Evolutionary conservation across 345 rosid genomes (phyloP), one percentile per base, ranked within the genome.

Genomic region (Geranium brycei): DNA sequence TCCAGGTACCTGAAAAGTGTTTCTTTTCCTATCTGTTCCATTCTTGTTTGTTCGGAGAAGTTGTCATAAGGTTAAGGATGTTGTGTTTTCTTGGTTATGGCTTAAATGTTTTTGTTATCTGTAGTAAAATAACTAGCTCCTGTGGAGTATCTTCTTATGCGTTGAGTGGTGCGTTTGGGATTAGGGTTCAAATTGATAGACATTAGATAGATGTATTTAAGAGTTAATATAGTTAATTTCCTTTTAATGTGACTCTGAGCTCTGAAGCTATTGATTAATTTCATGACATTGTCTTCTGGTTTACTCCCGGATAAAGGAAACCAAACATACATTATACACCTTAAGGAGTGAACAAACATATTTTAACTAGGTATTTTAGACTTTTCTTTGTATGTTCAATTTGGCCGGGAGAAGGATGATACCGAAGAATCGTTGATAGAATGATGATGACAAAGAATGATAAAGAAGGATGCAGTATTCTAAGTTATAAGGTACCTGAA

Each of bases 1-100:
- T 81, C 99, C 99, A 16, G 99, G 99, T 91, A 75, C 60, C 38
- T 53, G 16, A 16, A 16, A n/a, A 16, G 16, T 67, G 18, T 38
- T 5, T 19, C 55, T 31, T 2, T 23, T 53, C 15, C 5, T 10
- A 14, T 51, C 62, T 56, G 8, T 58, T 16, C 35, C 19, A 0
- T 32, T 23, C n/a, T 13, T 11, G 31, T 11, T 32, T 51, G 11
- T 63, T 58, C 15, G 40, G 61, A 19, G 19, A 58, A 18, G 12
- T 17, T 19, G 31, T 2, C n/a, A 18, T 5, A 41, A 41, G 10
- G 51, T 3, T 41, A 41, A 41, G 51, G 51, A 5, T 41, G 8
- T 6, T 5, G 51, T 41, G 4, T 41, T 3, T 11, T 41, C n/a
- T n/a, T 23, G 28, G 28, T 23, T 23, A 23, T 23, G 28, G 28